Base-by-base conservation (phyloP, 768 basidiomycete species). In the Lactarius sp. region DNA sequence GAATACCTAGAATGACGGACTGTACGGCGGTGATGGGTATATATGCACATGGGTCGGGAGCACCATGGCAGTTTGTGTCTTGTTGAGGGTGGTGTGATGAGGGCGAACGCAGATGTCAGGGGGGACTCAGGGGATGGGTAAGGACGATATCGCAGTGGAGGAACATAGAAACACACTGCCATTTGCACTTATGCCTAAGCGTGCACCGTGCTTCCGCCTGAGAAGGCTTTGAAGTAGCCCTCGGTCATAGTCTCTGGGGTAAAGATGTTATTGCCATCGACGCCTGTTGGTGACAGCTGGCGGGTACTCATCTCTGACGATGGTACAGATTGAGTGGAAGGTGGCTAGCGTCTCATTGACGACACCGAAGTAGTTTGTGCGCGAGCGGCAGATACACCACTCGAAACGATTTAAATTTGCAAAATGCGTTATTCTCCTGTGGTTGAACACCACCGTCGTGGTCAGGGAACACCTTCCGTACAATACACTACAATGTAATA, bases 191-290 rank as follows among this genome's bases (percentile, higher is more conserved):
- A 97, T 95, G 0, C 95, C 95, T 7, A 98, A 79, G 62, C 2
- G 2, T 27, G 22, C 22, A 27, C 1, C 87, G 83, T 65, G 81
- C 85, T 68, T 95, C 92, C 70, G 97, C 94, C 61, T 87, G 84
- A 98, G 77, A 96, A 98, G 0, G 91, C 81, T 68, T 87, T 84
- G 76, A 95, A 96, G 72, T 98, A 98, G 0, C 94, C 94, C 58
- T 94, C 88, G 0, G 93, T 92, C 88, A 92, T 89, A 37, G 81
- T 79, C 56, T 88, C 86, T 2, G 83, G 80, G 2, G 84, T 78
- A 73, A 92, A 91, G 1, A 82, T 71, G 62, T 33, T 53, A 7
- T 56, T 44, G 7, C 47, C 62, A 34, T 46, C 27, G 10, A 39
- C 33, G 3, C 3, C 47, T 14, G 36, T 12, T 5, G 55, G 65